Evolutionary conservation across 768 basidiomycete genomes (phyloP).

Genomic region (Galerina sulciceps): DNA sequence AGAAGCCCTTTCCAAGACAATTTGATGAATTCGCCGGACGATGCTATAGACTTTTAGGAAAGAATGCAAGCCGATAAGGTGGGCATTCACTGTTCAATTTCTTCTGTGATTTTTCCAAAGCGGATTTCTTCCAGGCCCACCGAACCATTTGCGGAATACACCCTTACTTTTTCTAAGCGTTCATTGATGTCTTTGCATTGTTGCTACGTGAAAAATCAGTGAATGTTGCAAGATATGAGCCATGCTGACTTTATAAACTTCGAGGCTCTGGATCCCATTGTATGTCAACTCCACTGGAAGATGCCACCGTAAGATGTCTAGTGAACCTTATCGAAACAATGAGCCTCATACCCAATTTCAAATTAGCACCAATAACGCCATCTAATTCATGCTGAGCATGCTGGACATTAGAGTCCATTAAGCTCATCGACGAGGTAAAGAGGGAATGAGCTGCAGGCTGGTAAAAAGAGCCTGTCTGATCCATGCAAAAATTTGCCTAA

Average conservation of each 20-base stretch:
- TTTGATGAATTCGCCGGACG: slow-evolving; percentile 21
- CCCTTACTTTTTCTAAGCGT: slow-evolving; percentile 34
- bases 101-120: slow-evolving; percentile 32
- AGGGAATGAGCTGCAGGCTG: too few species aligned
- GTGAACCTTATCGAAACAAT: too few species aligned
- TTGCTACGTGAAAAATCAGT: slow-evolving; percentile 27
- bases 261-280: slow-evolving; percentile 36
- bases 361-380: too few species aligned
- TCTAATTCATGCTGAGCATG: too few species aligned
- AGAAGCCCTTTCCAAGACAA: slow-evolving; percentile 12
- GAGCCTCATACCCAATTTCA: too few species aligned
- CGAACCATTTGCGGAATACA: slow-evolving; percentile 33
- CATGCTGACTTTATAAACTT: slow-evolving; percentile 36
- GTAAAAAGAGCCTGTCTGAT: too few species aligned
- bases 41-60: background rate
- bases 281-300: slow-evolving; percentile 32
- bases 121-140: slow-evolving; percentile 34
- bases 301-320: too few species aligned
- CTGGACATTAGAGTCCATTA: too few species aligned
- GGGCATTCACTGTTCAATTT: slow-evolving; percentile 30
- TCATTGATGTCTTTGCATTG: slow-evolving; percentile 38
- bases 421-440: too few species aligned
- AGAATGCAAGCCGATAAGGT: background rate
- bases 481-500: too few species aligned
- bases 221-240: background rate